Percentiles rank a stretch among this genome's conserved stretches.
Conservation (phyloP, 2,329 filamentous ascomycete species). For the Neonectria sp. region DNA sequence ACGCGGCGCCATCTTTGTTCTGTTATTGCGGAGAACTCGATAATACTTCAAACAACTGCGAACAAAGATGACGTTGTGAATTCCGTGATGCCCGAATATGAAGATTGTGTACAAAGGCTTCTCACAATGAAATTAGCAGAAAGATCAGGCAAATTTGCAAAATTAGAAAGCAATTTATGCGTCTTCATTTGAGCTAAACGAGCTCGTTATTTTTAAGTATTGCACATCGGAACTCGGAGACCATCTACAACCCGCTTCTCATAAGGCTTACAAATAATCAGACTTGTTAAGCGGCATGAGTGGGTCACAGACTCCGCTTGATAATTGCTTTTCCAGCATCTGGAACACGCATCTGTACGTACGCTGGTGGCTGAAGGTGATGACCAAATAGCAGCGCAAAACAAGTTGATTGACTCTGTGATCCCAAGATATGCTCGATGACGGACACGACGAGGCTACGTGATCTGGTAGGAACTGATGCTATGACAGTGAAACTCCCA, state of each 20-base stretch:
- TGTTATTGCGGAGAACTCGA: not conserved
- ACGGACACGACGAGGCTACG: not conserved
- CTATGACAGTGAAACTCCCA: not conserved
- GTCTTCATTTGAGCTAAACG: not conserved
- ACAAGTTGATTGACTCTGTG: not conserved
- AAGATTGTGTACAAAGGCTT: not conserved
- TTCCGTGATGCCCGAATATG: not conserved
- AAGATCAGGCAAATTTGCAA: not conserved
- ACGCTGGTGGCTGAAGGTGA: not conserved
- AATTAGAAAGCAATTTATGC: not conserved
- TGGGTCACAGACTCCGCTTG: not conserved
- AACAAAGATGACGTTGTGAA: not conserved
- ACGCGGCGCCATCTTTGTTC: not conserved
- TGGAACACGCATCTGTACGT: not conserved
- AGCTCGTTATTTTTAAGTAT: not conserved
- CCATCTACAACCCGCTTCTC: not conserved
- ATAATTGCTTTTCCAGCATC: not conserved
- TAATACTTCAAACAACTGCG: not conserved
- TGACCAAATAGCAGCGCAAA: not conserved
- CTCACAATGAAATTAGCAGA: not conserved
- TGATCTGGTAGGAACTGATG: not conserved
- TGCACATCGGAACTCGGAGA: not conserved
- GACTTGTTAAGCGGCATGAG: not conserved
- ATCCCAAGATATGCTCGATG: not conserved
- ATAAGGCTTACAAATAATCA: not conserved